Base-by-base conservation (phyloP, 345 rosid genomes). In the Iberis pinnata region DNA sequence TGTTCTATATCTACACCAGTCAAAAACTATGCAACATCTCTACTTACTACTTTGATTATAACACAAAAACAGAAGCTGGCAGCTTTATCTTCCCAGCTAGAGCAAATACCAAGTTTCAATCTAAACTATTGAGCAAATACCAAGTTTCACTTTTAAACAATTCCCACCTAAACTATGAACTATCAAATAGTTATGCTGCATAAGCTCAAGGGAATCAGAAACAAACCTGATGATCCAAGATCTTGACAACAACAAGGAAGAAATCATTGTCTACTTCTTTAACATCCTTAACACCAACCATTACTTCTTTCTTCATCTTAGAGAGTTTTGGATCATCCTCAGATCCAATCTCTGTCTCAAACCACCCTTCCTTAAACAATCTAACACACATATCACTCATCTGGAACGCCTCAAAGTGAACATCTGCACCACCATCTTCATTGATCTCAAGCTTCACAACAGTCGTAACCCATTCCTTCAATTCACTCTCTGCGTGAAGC, bases 331-430 rank as follows among this genome's bases (percentile, higher is more conserved):
- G 96, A 72, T 88, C 96, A 55, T 61, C 83, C 39, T 79, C 79
- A 19, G 77, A 53, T 2, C 56, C 70, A 22, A 81, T 75, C 68
- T 80, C 93, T 0, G 78, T 78, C 63, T 75, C 92, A 9, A 90
- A 82, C 96, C 95, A 84, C 7, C 75, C 85, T 56, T 90, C 98
- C 74, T 64, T 84, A 37, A 77, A 84, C 74, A 90, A 39, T 80
- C 80, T 78, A 56, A 87, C 70, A 31, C 95, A 92, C 76, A 83
- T 78, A 69, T 88, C 96, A 68, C 96, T 92, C 89, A 92, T 80
- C 76, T 92, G 90, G 68, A 92, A 92, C 27, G 93, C 88, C 77
- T 92, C 95, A 9, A 92, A 92, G 44, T 92, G 96, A 45, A 92
- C 88, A 60, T 89, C 93, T 0, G 95, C 88, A 13, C 50, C 86